Evolutionary conservation across 2,329 filamentous ascomycete species (phyloP).

Genomic region (Lachnellula willkommii): DNA sequence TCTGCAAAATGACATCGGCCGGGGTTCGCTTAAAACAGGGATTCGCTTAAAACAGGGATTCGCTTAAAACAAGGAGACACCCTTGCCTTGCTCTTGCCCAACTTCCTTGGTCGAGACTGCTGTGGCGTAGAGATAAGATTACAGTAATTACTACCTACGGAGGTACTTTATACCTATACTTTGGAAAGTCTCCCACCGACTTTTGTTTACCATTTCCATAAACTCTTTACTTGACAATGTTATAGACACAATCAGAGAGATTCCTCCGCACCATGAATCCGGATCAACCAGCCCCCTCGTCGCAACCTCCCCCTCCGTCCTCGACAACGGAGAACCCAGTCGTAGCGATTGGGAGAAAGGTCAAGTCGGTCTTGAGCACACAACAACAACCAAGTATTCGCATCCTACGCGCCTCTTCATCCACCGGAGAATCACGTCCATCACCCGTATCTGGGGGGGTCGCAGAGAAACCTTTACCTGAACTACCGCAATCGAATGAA

Average conservation of each 20-base stretch:
- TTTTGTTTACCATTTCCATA: background rate
- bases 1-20: constrained; percentile 11
- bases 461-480: constrained; percentile 11
- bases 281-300: constrained; percentile 10
- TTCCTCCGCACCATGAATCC: background rate
- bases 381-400: constrained; percentile 24
- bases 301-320: constrained; percentile 7
- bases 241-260: background rate
- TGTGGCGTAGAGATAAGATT: background rate
- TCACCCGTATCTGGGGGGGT: background rate
- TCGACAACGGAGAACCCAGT: constrained; percentile 21
- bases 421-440: constrained; percentile 2
- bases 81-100: constrained; percentile 1
- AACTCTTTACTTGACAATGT: background rate
- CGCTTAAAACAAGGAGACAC: constrained; percentile 4
- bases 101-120: background rate
- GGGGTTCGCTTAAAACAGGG: background rate
- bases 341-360: constrained; percentile 21
- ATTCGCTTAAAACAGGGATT: background rate
- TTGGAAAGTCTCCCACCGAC: background rate
- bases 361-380: constrained; percentile 18
- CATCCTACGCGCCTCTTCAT: constrained; percentile 19
- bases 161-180: too few relatives aligned
- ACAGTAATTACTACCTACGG: too few relatives aligned
- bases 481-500: constrained; percentile 5